Base-by-base conservation (phyloP, 1,284 basidiomycete species). In the Mycena citricolor region DNA sequence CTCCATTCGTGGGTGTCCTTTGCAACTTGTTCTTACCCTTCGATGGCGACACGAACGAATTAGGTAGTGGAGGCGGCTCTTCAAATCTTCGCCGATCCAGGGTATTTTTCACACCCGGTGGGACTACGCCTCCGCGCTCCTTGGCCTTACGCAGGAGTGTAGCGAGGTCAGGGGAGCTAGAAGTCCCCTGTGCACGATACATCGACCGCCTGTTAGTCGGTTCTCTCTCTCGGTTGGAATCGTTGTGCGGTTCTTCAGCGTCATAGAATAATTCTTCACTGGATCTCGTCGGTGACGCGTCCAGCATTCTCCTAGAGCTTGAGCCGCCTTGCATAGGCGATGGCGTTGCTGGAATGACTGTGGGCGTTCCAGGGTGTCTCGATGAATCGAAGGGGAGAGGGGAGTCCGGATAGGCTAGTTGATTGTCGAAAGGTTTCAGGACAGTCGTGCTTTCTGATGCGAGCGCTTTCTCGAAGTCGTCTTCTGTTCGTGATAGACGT, bases 81-180 rank as follows among this genome's bases (percentile, higher is more conserved):
- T 74, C 73, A 31, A 65, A 39, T 5, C 22, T 14, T 26, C 40
- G 28, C 8, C 39, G 61, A 46, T 67, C 62, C 55, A 69, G 74
- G 51, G 77, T 74, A 53, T 63, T 58, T 39, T 66, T 68, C 49
- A 61, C 56, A 51, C 61, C 58, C 51, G 61, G 52, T 3, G 62
- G 56, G 22, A 74, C 62, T 23, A 69, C 62, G 0, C 65, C 71
- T 25, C 79, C 79, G 35, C 75, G 72, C 57, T 86, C 84, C 63
- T 83, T 87, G 25, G 86, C 83, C 66, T 90, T 91, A 51, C 84
- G 76, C 40, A 92, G 67, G 43, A 94, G 72, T 3, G 88, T 91
- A 4, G 88, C 86, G 19, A 94, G 73, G 64, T 95, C 91, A 19
- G 92, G 91, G 56, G 86, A 90, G 55, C 86, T 90, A 19, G 90